A percentile compares a stretch with the other conserved stretches of the same genome.
These are phyloP conservation scores for Ochetophila trinervis DNA, from an alignment of 306 rosid species.

Conservation along the genomic window DNA sequence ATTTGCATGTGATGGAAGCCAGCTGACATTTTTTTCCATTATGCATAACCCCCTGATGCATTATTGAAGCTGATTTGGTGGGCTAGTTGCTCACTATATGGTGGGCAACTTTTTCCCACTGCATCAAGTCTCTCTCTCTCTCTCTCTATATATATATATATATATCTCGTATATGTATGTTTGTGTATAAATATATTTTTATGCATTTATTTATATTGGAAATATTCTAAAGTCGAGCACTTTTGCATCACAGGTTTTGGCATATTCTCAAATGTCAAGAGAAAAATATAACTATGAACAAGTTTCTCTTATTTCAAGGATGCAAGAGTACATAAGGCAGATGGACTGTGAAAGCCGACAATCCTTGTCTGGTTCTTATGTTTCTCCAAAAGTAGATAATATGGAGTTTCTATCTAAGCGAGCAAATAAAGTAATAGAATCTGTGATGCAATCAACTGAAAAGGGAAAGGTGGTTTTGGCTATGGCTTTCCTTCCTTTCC, in stretches of 20 bases:
- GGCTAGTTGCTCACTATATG: too few species aligned
- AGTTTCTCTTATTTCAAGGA: slow-evolving; percentile 52
- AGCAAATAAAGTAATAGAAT: slow-evolving; percentile 60
- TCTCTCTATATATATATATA: too few species aligned
- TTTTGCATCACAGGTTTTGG: slow-evolving; percentile 53
- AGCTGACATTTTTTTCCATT: too few species aligned
- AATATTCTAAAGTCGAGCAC: slow-evolving; percentile 27
- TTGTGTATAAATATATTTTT: background rate
- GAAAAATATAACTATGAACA: slow-evolving; percentile 61
- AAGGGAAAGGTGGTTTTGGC: slow-evolving; percentile 58
- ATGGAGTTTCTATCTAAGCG: slow-evolving; percentile 48
- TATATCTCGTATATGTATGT: too few species aligned
- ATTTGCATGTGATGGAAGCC: too few species aligned
- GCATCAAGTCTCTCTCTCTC: too few species aligned
- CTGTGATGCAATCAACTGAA: slow-evolving; percentile 64
- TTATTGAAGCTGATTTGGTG: too few species aligned
- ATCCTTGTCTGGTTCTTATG: slow-evolving; percentile 44
- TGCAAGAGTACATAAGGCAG: slow-evolving; percentile 62
- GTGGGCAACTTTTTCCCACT: too few species aligned
- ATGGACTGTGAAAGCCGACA: slow-evolving; percentile 52
- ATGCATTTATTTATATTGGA: background rate
- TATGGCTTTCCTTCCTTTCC: background rate
- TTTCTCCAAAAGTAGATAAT: slow-evolving; percentile 43
- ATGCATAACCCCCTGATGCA: too few species aligned
- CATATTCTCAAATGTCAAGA: slow-evolving; percentile 57